Conservation (phyloP, 164 flowering plant species). For the Hamamelis virginiana region DNA sequence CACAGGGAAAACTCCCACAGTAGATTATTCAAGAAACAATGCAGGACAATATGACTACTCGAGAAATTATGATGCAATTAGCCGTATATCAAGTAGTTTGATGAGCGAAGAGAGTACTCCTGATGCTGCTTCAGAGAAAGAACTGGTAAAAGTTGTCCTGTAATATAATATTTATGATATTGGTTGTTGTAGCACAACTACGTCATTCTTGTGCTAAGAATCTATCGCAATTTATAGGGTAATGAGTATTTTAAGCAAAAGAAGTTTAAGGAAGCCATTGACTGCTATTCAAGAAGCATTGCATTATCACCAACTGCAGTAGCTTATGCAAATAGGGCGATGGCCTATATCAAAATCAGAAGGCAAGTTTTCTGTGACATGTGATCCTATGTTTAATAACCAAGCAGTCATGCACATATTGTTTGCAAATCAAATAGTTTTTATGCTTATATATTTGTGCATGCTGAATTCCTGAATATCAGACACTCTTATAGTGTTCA, state of each 20-base stretch:
- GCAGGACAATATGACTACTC: slow-evolving; percentile 30
- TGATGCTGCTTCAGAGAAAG: slow-evolving; percentile 91
- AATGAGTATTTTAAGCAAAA: slow-evolving; percentile 92
- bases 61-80: slow-evolving; percentile 36
- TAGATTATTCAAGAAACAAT: slow-evolving; percentile 15
- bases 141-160: slow-evolving; percentile 47
- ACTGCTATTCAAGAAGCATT: slow-evolving; percentile 95
- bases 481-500: background rate
- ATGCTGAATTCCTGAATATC: background rate
- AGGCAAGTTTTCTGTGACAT: slow-evolving; percentile 37
- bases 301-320: slow-evolving; percentile 92
- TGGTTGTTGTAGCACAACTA: background rate
- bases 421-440: background rate
- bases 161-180: background rate
- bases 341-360: slow-evolving; percentile 84
- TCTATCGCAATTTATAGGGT: slow-evolving; percentile 49
- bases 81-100: slow-evolving; percentile 40
- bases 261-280: slow-evolving; percentile 84
- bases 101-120: slow-evolving; percentile 48
- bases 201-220: slow-evolving; percentile 3
- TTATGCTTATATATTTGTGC: background rate
- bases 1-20: slow-evolving; percentile 18
- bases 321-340: slow-evolving; percentile 93
- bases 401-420: background rate
- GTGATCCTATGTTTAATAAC: background rate